phyloP scores from a whole-genome alignment of 352 stramenopile genomes.

The Aphanomyces astaci region DNA sequence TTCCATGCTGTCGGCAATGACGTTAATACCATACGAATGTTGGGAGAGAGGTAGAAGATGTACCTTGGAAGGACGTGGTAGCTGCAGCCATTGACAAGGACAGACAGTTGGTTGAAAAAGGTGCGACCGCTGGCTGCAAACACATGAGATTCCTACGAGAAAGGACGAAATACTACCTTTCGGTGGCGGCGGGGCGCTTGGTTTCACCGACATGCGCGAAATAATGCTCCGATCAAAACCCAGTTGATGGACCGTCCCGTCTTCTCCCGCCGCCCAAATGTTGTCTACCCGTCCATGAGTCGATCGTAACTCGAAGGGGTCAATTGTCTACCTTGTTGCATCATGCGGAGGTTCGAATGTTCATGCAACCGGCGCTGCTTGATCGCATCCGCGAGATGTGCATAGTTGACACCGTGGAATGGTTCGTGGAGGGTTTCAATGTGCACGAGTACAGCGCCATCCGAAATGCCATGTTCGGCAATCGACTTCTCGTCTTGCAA shows the following conservation, averaged over 20 bases:
- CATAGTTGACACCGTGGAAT: constrained; percentile 84
- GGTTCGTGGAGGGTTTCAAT: constrained; percentile 78
- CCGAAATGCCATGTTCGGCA: constrained; percentile 58
- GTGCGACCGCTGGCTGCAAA: constrained; percentile 34
- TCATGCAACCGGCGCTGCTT: constrained; percentile 70
- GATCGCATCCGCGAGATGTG: constrained; percentile 67
- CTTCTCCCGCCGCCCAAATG: constrained; percentile 71
- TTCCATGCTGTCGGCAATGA: constrained; percentile 44
- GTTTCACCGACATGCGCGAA: constrained; percentile 49
- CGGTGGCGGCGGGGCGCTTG: constrained; percentile 26
- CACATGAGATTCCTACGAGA: not conserved
- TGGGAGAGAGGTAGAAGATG: not conserved
- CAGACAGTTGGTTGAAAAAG: constrained; percentile 84
- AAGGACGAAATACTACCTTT: not conserved
- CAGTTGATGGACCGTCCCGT: constrained; percentile 73
- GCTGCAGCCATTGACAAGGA: constrained; percentile 76
- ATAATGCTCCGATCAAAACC: constrained; percentile 82
- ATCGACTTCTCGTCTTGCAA: constrained; percentile 81
- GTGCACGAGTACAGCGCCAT: constrained; percentile 75
- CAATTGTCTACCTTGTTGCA: constrained; percentile 50
- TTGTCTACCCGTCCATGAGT: constrained; percentile 42
- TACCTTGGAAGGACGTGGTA: constrained; percentile 73
- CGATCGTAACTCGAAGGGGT: not conserved
- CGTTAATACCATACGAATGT: not conserved
- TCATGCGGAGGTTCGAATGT: constrained; percentile 74